Conservation (phyloP, 768 basidiomycete genomes). For the Inosperma sp. region DNA sequence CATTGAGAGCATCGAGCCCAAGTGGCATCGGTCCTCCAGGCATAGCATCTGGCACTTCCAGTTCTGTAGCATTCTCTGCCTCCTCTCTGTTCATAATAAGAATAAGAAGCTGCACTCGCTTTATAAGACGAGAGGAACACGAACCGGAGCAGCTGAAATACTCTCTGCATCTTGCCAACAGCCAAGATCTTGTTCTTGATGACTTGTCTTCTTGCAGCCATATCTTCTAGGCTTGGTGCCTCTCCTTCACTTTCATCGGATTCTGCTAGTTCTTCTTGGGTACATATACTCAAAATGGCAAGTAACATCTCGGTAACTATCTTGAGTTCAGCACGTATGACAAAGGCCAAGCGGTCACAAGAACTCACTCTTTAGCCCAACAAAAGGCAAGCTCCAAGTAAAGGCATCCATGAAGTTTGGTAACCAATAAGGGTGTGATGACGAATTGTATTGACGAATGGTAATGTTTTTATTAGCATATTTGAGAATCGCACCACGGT, state of each 20-base stretch:
- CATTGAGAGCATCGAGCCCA: slow-evolving; percentile 55
- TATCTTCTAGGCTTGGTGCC: slow-evolving; percentile 38
- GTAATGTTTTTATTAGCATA: slow-evolving; percentile 97
- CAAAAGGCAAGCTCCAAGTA: slow-evolving; percentile 96
- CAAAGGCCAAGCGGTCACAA: slow-evolving; percentile 12
- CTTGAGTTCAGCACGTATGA: not conserved
- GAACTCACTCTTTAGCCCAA: slow-evolving; percentile 87
- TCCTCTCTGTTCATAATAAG: slow-evolving; percentile 51
- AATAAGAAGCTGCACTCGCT: not conserved
- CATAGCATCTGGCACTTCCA: slow-evolving; percentile 28
- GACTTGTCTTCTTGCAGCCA: slow-evolving; percentile 72
- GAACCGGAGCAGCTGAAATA: slow-evolving; percentile 91
- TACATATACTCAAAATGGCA: slow-evolving; percentile 90
- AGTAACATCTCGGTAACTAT: slow-evolving; percentile 97
- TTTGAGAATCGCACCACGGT: slow-evolving; percentile 94
- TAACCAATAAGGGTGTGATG: slow-evolving; percentile 88
- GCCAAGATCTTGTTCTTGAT: slow-evolving; percentile 99
- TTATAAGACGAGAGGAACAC: slow-evolving; percentile 24
- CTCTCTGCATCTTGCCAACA: slow-evolving; percentile 92
- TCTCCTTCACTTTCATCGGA: slow-evolving; percentile 37
- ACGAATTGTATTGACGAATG: slow-evolving; percentile 80
- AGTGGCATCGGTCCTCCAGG: slow-evolving; percentile 24
- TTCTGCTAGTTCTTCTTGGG: slow-evolving; percentile 77
- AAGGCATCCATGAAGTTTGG: slow-evolving; percentile 99
- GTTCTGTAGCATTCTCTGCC: slow-evolving; percentile 72